Percentiles rank a stretch among this genome's conserved stretches.
Conservation (phyloP, 169 alveolate genomes). For the Cryptosporidium meleagridis region DNA sequence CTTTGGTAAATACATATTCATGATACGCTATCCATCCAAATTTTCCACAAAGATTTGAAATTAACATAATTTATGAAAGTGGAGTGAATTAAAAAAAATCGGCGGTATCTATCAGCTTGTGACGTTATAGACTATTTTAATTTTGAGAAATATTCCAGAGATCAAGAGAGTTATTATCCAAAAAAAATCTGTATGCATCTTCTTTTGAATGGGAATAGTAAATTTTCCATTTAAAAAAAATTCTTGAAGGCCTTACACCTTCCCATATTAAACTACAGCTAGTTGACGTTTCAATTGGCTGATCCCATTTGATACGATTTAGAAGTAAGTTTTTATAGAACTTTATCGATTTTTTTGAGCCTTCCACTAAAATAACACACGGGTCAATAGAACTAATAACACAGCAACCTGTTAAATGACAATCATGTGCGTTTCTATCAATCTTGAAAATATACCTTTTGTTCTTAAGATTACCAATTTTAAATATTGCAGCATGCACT, state of each 20-base stretch:
- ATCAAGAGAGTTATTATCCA: constrained; percentile 48
- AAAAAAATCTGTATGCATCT: constrained; percentile 58
- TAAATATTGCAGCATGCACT: constrained; percentile 64
- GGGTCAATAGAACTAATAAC: constrained; percentile 82
- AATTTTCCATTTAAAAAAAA: constrained; percentile 30
- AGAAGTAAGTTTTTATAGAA: constrained; percentile 81
- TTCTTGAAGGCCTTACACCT: constrained; percentile 22
- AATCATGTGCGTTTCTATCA: constrained; percentile 90
- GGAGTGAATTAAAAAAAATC: neutral
- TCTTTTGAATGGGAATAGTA: constrained; percentile 57
- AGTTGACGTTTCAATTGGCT: constrained; percentile 24
- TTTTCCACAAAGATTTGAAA: constrained; percentile 33
- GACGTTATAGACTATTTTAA: neutral
- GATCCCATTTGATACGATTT: constrained; percentile 85
- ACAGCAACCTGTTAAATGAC: constrained; percentile 90
- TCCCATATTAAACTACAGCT: constrained; percentile 56
- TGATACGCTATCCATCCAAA: constrained; percentile 67
- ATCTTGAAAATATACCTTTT: constrained; percentile 78
- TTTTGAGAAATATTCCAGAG: constrained; percentile 47
- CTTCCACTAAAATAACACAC: constrained; percentile 80
- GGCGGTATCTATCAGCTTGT: neutral
- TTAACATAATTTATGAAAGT: neutral
- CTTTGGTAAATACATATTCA: constrained; percentile 23
- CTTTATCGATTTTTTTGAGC: constrained; percentile 80
- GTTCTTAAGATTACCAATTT: constrained; percentile 55